Conservation (phyloP, 495 filamentous ascomycete genomes). For the Geoglossum glabrum region DNA sequence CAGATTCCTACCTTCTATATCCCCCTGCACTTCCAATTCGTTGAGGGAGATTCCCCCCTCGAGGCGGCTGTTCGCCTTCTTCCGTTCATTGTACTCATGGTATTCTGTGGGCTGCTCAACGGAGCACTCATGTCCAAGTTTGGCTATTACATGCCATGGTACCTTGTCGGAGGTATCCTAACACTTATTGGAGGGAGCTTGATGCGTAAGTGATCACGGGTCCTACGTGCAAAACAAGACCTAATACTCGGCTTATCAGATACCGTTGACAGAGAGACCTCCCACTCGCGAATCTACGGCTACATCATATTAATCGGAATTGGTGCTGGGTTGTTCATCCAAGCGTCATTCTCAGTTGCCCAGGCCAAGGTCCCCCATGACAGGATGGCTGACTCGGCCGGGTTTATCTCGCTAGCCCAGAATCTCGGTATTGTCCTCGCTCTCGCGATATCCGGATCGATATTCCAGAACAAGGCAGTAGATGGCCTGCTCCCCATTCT, state of each 20-base stretch:
- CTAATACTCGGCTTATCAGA: too few species aligned
- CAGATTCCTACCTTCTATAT: conserved; percentile 25
- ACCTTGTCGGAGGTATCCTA: conserved; percentile 27
- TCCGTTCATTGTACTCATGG: conserved; percentile 32
- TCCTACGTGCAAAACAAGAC: too few species aligned
- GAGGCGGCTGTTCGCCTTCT: conserved; percentile 33
- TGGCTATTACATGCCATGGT: conserved; percentile 42
- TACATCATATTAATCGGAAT: conserved; percentile 29
- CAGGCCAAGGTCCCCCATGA: conserved; percentile 3
- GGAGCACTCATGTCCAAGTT: conserved; percentile 30
- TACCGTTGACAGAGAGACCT: conserved; percentile 20
- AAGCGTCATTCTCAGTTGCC: conserved; percentile 30
- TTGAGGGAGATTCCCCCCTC: conserved; percentile 26
- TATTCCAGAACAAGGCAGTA: conserved; percentile 29
- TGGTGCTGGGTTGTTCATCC: conserved; percentile 30
- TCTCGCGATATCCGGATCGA: conserved; percentile 33
- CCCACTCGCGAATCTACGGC: conserved; percentile 28
- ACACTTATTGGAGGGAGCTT: conserved; percentile 29
- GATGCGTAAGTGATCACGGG: too few species aligned
- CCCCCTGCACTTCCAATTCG: conserved; percentile 42
- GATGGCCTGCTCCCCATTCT: conserved; percentile 23
- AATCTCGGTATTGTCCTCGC: conserved; percentile 29
- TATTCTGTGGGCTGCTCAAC: conserved; percentile 26
- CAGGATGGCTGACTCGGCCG: conserved; percentile 13
- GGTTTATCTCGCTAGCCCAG: conserved; percentile 35